Conservation (phyloP, 2,329 filamentous ascomycete genomes). For the Aspergillus bombycis region DNA sequence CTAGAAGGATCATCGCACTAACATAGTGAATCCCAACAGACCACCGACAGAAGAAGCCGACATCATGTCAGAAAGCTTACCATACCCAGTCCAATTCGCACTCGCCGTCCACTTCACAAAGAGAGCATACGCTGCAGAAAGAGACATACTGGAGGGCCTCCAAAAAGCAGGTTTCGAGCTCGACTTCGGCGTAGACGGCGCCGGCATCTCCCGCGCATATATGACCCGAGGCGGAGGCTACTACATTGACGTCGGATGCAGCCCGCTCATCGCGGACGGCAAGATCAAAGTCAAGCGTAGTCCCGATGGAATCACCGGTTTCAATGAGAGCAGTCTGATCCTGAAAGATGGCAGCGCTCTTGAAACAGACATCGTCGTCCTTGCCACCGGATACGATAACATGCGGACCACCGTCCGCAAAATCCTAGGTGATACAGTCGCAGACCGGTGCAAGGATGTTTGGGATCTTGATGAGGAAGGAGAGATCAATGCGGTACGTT, state of each 20-base stretch:
- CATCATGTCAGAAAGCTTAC: conserved; percentile 50
- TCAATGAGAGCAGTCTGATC: conserved; percentile 51
- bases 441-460: conserved; percentile 58
- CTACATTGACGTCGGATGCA: conserved; percentile 61
- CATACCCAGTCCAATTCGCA: conserved; percentile 52
- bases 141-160: conserved; percentile 49
- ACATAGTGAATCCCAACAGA: conserved; percentile 24
- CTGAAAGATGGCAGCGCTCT: conserved; percentile 61
- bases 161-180: conserved; percentile 51
- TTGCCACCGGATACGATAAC: conserved; percentile 68
- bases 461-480: conserved; percentile 64
- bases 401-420: conserved; percentile 66
- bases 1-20: not conserved
- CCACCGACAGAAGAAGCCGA: conserved; percentile 57
- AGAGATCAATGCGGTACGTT: conserved; percentile 54
- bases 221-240: conserved; percentile 58
- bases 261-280: conserved; percentile 58
- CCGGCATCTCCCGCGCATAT: conserved; percentile 49
- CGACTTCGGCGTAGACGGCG: conserved; percentile 44
- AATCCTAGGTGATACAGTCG: conserved; percentile 65
- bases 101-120: conserved; percentile 49
- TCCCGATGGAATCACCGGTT: conserved; percentile 54
- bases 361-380: conserved; percentile 65
- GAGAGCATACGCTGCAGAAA: conserved; percentile 46
- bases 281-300: conserved; percentile 66